Evolutionary conservation across 202 grass and related monocot genomes (phyloP).

Genomic region (Thinopyrum obtusiflorum): DNA sequence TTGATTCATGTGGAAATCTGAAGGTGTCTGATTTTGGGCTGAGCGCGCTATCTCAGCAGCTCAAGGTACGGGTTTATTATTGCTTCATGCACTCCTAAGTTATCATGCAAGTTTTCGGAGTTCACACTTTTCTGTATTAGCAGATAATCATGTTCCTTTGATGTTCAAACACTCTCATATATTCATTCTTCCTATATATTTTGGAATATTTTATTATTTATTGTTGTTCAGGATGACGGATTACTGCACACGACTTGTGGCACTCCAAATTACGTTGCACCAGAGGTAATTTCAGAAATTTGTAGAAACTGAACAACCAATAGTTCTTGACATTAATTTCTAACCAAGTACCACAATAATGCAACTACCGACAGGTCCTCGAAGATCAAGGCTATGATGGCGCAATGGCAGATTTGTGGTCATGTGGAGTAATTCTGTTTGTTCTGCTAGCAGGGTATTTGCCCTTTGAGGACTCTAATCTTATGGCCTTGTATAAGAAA

Average conservation of each 20-base stretch:
- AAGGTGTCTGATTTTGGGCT: conserved; percentile 85
- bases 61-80: conserved; percentile 48
- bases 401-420: conserved; percentile 83
- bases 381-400: conserved; percentile 84
- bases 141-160: background rate
- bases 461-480: conserved; percentile 86
- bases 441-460: conserved; percentile 89
- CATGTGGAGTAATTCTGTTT: conserved; percentile 84
- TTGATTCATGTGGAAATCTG: conserved; percentile 65
- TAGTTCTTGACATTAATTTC: background rate
- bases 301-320: background rate
- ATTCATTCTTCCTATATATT: background rate
- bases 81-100: background rate
- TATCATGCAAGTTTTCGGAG: background rate
- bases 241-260: conserved; percentile 80
- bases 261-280: conserved; percentile 89
- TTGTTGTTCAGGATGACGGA: conserved; percentile 59
- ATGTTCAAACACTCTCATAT: background rate
- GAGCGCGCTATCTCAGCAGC: conserved; percentile 64
- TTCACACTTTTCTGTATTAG: background rate
- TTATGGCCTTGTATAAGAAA: conserved; percentile 85
- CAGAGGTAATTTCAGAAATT: conserved; percentile 46
- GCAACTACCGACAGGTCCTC: conserved; percentile 48
- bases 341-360: background rate
- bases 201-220: background rate